Conservation (phyloP, 805 yeast species). For the Pachysolen tannophilus region DNA sequence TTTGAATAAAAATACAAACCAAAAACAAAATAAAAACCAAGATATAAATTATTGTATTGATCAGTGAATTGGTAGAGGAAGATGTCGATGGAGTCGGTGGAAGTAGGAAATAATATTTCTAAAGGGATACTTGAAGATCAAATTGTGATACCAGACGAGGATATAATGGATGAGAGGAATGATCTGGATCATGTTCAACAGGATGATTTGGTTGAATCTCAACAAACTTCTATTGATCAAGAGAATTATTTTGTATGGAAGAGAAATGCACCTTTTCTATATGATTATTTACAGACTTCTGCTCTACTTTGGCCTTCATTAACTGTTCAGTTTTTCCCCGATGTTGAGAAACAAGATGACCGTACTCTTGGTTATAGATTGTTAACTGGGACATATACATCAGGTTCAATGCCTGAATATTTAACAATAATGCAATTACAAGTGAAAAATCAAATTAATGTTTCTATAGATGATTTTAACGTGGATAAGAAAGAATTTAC, state of each 20-base stretch:
- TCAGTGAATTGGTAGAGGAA: no score
- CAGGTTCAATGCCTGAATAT: conserved; percentile 46
- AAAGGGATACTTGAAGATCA: no score
- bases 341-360: conserved; percentile 22
- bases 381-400: conserved; percentile 57
- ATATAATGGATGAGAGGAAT: not conserved
- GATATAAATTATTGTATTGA: no score
- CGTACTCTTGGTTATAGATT: conserved; percentile 30
- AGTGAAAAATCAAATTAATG: conserved; percentile 17
- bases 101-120: no score
- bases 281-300: conserved; percentile 43
- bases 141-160: no score
- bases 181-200: not conserved
- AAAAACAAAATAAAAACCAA: no score
- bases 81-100: no score
- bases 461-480: conserved; percentile 28
- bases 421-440: conserved; percentile 27
- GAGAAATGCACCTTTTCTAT: conserved; percentile 49
- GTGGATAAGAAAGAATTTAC: conserved; percentile 23
- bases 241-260: conserved; percentile 34
- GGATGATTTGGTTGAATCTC: not conserved
- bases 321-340: conserved; percentile 58
- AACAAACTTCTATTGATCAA: conserved; percentile 6
- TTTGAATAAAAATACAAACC: no score
- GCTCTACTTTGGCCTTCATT: conserved; percentile 59